Evolutionary conservation across 306 rosid species (phyloP).

Genomic region (Prunus fruticosa): DNA sequence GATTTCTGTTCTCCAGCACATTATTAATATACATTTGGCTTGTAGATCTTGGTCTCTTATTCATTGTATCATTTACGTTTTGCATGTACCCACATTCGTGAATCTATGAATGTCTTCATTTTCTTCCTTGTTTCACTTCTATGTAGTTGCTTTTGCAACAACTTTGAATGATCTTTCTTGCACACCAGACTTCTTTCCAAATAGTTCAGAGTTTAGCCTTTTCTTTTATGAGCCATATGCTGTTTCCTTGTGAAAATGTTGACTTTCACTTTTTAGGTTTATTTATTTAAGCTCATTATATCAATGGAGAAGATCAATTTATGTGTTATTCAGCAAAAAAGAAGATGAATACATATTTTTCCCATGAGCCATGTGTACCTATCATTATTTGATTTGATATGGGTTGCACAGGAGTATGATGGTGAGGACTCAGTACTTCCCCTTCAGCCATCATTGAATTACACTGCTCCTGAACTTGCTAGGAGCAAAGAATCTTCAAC

Average conservation of each 20-base stretch:
- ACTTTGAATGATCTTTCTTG: neutral
- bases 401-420: conserved; percentile 79
- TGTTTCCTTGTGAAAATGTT: conserved; percentile 18
- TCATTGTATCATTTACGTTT: neutral
- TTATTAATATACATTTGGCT: neutral
- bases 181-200: neutral
- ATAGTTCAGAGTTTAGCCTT: neutral
- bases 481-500: conserved; percentile 51
- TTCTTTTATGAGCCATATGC: neutral
- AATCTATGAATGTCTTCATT: neutral
- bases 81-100: neutral
- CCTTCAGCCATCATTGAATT: conserved; percentile 86
- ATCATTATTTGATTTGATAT: neutral
- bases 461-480: conserved; percentile 95
- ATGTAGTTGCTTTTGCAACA: neutral
- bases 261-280: neutral
- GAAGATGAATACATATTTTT: neutral
- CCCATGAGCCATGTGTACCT: conserved; percentile 1
- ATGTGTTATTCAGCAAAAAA: neutral
- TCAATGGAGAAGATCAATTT: neutral
- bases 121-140: neutral
- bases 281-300: neutral
- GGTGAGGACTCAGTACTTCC: conserved; percentile 92
- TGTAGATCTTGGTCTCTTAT: neutral
- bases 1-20: neutral